Evolutionary conservation across 129 eudicot species (phyloP), one percentile per base, ranked within the genome.

Genomic region (Lactuca sativa): DNA sequence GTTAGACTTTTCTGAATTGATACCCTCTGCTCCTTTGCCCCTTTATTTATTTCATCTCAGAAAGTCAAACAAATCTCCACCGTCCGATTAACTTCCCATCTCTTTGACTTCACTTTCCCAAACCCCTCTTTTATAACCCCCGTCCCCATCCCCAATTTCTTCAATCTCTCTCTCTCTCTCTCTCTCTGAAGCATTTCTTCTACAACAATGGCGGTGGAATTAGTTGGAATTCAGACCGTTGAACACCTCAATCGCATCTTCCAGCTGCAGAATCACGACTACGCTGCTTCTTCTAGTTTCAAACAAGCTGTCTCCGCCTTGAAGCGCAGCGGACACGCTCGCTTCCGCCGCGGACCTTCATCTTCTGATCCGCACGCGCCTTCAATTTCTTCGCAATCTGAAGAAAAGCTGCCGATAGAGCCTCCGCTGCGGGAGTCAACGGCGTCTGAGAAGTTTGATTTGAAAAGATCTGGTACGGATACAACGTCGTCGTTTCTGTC

Each of bases 321-420:
- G 32, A 81, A 76, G 10, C 84, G 91, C 36, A 82, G 89, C 68
- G 97, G 97, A 0, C 95, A 90, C 58, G 97, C 97, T 36, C 88
- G 91, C 11, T 90, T 90, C 76, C 84, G 95, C 18, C 90, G 95
- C 10, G 95, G 73, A 15, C 37, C 53, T 47, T n/a, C 63, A 8
- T 67, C 70, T 14, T 15, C 61, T 2, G 72, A 38, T 67, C 62
- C 52, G 0, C 77, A 75, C 12, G 17, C 58, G 32, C 67, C 82
- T 51, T 78, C 82, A 4, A 10, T 69, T 66, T 66, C 64, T 5
- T 66, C 71, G 2, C 74, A 60, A 60, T 52, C 61, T 3, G 71
- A 79, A 31, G 56, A 67, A 53, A 67, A 34, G 8, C 31, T 33
- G 41, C 6, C 32, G 3, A 25, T 21, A 17, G 32, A 69, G 13